phyloP scores from a whole-genome alignment of 2,329 filamentous ascomycete genomes.

The Eutypa lata region DNA sequence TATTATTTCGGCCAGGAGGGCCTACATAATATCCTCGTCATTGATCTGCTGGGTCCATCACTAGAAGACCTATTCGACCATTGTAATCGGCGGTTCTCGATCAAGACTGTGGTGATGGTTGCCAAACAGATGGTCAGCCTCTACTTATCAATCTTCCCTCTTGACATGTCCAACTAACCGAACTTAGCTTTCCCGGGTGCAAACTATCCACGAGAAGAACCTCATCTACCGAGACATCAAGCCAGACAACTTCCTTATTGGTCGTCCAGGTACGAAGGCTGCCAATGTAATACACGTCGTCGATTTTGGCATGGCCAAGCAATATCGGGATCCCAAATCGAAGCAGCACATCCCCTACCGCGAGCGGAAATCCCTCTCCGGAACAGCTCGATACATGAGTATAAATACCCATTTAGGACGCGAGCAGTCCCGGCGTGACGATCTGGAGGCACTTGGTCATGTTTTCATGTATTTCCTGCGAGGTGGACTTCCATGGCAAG shows the following conservation, averaged over 20 bases:
- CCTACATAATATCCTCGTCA: constrained; percentile 97
- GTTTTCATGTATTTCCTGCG: constrained; percentile 74
- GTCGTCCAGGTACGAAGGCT: constrained; percentile 85
- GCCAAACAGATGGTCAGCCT: constrained; percentile 89
- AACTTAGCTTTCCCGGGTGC: constrained; percentile 77
- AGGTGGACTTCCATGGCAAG: constrained; percentile 70
- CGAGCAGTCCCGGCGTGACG: constrained; percentile 93
- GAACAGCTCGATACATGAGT: constrained; percentile 97
- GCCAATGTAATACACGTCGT: constrained; percentile 98
- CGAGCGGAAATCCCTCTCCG: constrained; percentile 93
- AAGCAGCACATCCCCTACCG: constrained; percentile 98
- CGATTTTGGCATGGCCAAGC: constrained; percentile 99
- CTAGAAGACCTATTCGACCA: constrained; percentile 97
- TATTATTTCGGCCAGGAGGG: constrained; percentile 99
- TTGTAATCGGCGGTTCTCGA: constrained; percentile 90
- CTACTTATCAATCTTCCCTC: not conserved
- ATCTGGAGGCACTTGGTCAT: constrained; percentile 82
- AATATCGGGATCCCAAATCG: constrained; percentile 97
- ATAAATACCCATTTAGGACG: constrained; percentile 98
- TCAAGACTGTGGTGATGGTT: constrained; percentile 98
- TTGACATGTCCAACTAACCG: constrained; percentile 21
- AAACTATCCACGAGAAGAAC: constrained; percentile 96
- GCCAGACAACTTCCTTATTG: constrained; percentile 98
- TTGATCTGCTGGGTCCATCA: constrained; percentile 90
- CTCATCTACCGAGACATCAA: constrained; percentile 99